These are phyloP conservation scores for Coemansia sp. DNA, from an alignment of 192 early-diverging fungal genomes.

Conservation along the genomic window DNA sequence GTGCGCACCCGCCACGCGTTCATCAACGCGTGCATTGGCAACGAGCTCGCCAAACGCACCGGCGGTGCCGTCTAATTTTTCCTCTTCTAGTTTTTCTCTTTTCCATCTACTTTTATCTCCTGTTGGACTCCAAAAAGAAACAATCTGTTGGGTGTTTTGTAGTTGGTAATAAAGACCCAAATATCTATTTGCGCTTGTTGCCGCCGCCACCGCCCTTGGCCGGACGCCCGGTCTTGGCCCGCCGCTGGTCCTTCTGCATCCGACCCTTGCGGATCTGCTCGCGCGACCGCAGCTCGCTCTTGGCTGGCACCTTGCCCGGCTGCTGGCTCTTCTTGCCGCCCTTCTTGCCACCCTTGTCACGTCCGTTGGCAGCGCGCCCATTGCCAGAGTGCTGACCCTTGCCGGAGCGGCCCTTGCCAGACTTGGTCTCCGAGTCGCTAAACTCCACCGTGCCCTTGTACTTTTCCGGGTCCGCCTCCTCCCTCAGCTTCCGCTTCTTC, in stretches of 20 bases:
- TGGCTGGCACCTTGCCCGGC: conserved; percentile 28
- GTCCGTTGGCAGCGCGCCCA: too few relatives aligned
- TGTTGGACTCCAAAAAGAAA: too few relatives aligned
- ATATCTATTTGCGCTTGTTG: conserved; percentile 17
- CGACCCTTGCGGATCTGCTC: conserved; percentile 76
- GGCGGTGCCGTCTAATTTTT: not conserved
- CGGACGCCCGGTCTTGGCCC: conserved; percentile 57
- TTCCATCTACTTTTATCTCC: not conserved
- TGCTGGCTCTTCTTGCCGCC: conserved; percentile 4
- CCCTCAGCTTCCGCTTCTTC: conserved; percentile 50
- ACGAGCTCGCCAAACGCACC: conserved; percentile 42
- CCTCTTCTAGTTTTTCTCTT: not conserved
- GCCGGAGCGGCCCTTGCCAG: conserved; percentile 18
- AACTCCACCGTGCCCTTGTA: conserved; percentile 50
- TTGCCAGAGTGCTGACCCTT: too few relatives aligned
- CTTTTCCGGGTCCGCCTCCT: conserved; percentile 13
- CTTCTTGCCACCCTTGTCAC: conserved; percentile 11
- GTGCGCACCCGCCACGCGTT: conserved; percentile 22
- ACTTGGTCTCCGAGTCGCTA: conserved; percentile 14
- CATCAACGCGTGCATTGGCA: conserved; percentile 40
- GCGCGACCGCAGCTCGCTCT: conserved; percentile 74
- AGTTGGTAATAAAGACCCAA: not conserved
- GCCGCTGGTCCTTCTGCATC: conserved; percentile 64
- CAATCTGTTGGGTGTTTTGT: too few relatives aligned
- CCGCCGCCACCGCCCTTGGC: conserved; percentile 4